These are phyloP conservation scores for Vishniacozyma victoriae DNA, from an alignment of 768 basidiomycete genomes.

Conservation along the genomic window DNA sequence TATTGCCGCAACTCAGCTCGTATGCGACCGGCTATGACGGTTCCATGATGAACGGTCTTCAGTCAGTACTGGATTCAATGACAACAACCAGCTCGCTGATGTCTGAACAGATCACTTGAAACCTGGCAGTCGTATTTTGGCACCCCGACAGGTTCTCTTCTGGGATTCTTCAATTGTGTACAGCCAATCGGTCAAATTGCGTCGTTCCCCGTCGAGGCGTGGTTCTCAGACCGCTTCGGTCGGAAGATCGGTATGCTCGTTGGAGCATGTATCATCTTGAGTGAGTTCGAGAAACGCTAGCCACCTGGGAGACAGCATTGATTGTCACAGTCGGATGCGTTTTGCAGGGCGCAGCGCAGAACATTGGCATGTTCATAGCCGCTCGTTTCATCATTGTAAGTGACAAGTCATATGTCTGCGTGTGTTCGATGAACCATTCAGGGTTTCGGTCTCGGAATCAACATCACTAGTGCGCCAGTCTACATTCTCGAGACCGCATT, in stretches of 20 bases:
- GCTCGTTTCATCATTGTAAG: conserved; percentile 42
- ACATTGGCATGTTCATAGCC: conserved; percentile 20
- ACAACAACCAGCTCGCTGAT: not conserved
- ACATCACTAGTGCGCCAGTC: conserved; percentile 69
- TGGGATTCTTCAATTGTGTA: conserved; percentile 52
- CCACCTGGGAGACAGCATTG: not conserved
- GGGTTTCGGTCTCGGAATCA: conserved; percentile 59
- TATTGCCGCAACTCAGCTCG: no score
- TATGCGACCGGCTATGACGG: conserved; percentile 56
- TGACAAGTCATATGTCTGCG: no score
- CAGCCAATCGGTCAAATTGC: conserved; percentile 50
- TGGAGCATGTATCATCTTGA: not conserved
- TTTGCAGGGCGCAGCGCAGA: conserved; percentile 12
- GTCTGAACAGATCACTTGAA: conserved; percentile 53
- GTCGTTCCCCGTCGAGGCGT: not conserved
- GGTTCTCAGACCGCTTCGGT: not conserved
- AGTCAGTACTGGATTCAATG: conserved; percentile 6
- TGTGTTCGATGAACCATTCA: no score
- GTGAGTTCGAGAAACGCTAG: not conserved
- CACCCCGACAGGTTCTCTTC: conserved; percentile 48
- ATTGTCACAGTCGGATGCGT: not conserved
- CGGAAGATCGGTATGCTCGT: not conserved
- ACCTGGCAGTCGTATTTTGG: conserved; percentile 59
- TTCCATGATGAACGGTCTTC: conserved; percentile 52
- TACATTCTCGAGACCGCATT: conserved; percentile 75